Conservation (phyloP, 805 yeast species). For the Nadsonia fulvescens region DNA sequence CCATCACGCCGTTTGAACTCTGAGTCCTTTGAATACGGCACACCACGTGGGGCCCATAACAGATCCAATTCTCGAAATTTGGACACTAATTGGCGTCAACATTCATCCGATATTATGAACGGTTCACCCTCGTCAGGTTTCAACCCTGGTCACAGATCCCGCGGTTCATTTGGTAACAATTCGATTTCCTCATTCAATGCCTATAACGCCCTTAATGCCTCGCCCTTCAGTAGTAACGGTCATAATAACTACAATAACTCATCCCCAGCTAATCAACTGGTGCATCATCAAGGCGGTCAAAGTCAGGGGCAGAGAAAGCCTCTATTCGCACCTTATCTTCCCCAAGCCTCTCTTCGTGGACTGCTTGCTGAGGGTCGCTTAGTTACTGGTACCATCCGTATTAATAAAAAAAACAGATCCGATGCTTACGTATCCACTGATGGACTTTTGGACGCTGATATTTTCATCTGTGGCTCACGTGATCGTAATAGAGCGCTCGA, state of each 20-base stretch:
- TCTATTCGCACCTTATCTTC: slow-evolving; percentile 88
- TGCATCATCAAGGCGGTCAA: slow-evolving; percentile 5
- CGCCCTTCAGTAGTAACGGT: too few relatives aligned
- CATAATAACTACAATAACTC: too few relatives aligned
- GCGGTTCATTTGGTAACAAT: slow-evolving; percentile 36
- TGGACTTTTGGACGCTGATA: slow-evolving; percentile 87
- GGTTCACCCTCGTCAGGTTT: slow-evolving; percentile 18
- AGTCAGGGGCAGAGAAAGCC: slow-evolving; percentile 32
- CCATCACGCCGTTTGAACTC: too few relatives aligned
- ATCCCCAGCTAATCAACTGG: slow-evolving; percentile 4
- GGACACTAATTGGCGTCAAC: slow-evolving; percentile 13
- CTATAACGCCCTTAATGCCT: too few relatives aligned
- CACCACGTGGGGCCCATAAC: slow-evolving; percentile 31
- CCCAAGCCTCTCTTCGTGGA: slow-evolving; percentile 82
- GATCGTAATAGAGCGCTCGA: slow-evolving; percentile 94
- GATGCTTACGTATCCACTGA: slow-evolving; percentile 96
- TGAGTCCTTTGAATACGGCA: too few relatives aligned
- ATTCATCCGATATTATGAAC: slow-evolving; percentile 5
- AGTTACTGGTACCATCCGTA: slow-evolving; percentile 82
- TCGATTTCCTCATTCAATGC: slow-evolving; percentile 32
- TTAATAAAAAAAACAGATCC: slow-evolving; percentile 85
- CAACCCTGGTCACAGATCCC: slow-evolving; percentile 66
- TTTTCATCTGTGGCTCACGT: slow-evolving; percentile 92
- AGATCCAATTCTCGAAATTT: slow-evolving; percentile 17
- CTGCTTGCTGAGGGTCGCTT: slow-evolving; percentile 74